Evolutionary conservation across 495 filamentous ascomycete genomes (phyloP), one percentile per base, ranked within the genome.

Genomic region (Halenospora varia): DNA sequence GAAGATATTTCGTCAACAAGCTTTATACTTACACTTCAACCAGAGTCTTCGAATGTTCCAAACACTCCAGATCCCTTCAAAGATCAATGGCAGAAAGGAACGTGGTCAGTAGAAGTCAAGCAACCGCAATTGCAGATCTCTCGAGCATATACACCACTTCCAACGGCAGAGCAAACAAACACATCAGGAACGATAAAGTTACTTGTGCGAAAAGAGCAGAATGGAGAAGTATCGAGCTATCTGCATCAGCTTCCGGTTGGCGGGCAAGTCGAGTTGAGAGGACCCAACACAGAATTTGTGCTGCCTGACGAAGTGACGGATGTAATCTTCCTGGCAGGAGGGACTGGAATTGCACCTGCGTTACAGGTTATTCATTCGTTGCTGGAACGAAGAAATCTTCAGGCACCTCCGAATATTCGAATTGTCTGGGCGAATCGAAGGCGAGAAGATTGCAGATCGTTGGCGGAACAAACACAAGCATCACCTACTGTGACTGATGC

Each of bases 71-170:
- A 71, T 10, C 73, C 74, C 41, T 79, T 81, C 65, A 72, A 75
- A 26, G 68, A 77, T 29, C 73, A 72, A 53, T 85, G 82, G 79
- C 69, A 70, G 48, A 56, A 56, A 15, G 88, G 88, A 1, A 74
- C 94, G 39, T 92, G 90, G 85, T 90, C 86, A 57, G 85, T 97
- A 15, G 89, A 96, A 78, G 78, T 96, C 64, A 96, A 96, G 69
- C 93, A 98, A 70, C 94, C 94, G 9, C 84, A 95, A 66, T 63
- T 97, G 51, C 90, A 96, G 66, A 93, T 98, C 48, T 87, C 88
- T 39, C 73, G 94, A 51, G 82, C 86, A 17, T 98, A 98, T 69
- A 97, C 94, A 10, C 91, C 93, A 0, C 73, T 97, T 0, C 93
- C 94, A 0, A 73, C 82, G 10, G 60, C 58, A 0, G 57, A 59